phyloP scores from a whole-genome alignment of 2,329 filamentous ascomycete species.

The Periconia macrospinosa region DNA sequence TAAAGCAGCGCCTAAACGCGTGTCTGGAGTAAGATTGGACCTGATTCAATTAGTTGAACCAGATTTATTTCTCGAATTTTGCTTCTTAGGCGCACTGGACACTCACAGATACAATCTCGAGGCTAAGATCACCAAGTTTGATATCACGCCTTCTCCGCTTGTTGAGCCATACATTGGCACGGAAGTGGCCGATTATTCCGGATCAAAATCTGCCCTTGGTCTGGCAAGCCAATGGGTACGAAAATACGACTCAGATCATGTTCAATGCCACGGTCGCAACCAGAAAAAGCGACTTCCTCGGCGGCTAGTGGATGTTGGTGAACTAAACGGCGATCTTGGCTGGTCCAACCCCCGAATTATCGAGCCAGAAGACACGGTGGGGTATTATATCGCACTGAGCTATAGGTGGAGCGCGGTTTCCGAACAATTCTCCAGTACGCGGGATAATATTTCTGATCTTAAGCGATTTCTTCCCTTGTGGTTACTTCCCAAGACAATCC shows the following conservation, averaged over 20 bases:
- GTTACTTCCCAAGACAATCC: too few species aligned
- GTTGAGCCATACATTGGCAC: too few species aligned
- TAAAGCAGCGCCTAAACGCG: too few species aligned
- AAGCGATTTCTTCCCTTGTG: too few species aligned
- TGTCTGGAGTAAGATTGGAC: too few species aligned
- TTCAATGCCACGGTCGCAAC: background rate
- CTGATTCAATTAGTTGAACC: too few species aligned
- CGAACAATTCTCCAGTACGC: background rate
- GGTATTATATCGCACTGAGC: background rate
- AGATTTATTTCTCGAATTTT: too few species aligned
- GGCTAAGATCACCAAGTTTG: too few species aligned
- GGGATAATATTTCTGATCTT: background rate
- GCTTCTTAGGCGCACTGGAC: too few species aligned
- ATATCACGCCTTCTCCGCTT: too few species aligned
- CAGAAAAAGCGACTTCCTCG: background rate
- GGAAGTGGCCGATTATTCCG: too few species aligned
- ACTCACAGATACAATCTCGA: too few species aligned
- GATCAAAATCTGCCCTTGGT: background rate
- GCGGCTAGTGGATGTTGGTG: background rate
- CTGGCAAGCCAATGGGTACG: background rate
- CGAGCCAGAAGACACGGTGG: background rate
- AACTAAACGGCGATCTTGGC: background rate
- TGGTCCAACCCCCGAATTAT: background rate
- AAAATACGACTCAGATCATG: background rate
- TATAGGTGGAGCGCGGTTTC: background rate